phyloP scores from a whole-genome alignment of 768 basidiomycete genomes.

The Rhodosporidiobolus sp. region DNA sequence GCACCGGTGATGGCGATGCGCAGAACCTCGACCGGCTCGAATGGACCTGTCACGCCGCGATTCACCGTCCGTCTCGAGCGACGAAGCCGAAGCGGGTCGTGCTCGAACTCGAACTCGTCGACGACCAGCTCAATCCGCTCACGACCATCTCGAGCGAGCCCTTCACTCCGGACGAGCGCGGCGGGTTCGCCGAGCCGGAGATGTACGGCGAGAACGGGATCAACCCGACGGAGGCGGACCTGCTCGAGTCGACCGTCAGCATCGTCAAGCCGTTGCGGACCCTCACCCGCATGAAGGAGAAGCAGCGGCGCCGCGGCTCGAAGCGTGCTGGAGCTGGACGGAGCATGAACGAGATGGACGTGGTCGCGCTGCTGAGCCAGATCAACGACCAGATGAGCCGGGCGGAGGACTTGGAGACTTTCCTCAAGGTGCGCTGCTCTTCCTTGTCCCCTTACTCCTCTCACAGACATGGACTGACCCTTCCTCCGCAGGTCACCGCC shows the following conservation, averaged over 20 bases:
- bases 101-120: slow-evolving; percentile 76
- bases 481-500: slow-evolving; percentile 59
- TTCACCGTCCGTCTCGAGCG: slow-evolving; percentile 55
- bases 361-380: slow-evolving; percentile 72
- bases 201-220: slow-evolving; percentile 39
- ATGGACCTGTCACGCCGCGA: slow-evolving; percentile 71
- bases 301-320: slow-evolving; percentile 2
- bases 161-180: slow-evolving; percentile 22
- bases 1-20: slow-evolving; percentile 49
- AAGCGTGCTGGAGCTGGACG: neutral
- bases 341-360: slow-evolving; percentile 63
- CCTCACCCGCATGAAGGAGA: slow-evolving; percentile 58
- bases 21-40: slow-evolving; percentile 50
- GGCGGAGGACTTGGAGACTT: slow-evolving; percentile 63
- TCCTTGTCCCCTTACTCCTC: too few species aligned
- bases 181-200: slow-evolving; percentile 14
- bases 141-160: slow-evolving; percentile 44
- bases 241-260: slow-evolving; percentile 59
- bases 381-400: slow-evolving; percentile 74
- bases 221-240: slow-evolving; percentile 39
- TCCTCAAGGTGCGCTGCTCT: slow-evolving; percentile 51
- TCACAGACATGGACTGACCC: neutral
- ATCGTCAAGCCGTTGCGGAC: slow-evolving; percentile 66
- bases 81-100: slow-evolving; percentile 47
- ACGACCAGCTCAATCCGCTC: slow-evolving; percentile 66